A percentile compares a stretch with the other conserved stretches of the same genome.
Evolutionary conservation across 2,329 filamentous ascomycete species (phyloP).

Genomic region (Didymella arachidicola): DNA sequence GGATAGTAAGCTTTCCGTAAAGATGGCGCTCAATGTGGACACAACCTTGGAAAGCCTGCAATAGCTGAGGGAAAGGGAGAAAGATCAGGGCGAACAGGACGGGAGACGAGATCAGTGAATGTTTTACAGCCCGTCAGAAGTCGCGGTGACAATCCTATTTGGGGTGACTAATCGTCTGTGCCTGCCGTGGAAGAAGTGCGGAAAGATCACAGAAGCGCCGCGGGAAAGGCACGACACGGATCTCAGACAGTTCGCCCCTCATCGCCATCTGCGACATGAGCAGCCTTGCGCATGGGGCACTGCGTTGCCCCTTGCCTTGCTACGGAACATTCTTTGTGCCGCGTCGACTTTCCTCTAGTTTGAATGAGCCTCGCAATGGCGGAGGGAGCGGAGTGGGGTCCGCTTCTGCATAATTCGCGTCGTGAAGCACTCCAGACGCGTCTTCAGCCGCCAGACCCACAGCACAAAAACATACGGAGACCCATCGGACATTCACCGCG

Average conservation of each 20-base stretch:
- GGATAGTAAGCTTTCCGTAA: constrained; percentile 38
- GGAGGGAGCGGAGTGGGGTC: constrained; percentile 26
- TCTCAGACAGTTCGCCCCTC: constrained; percentile 39
- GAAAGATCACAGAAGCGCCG: constrained; percentile 8
- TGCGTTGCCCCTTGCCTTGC: constrained; percentile 5
- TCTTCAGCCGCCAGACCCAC: constrained; percentile 17
- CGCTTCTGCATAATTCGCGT: constrained; percentile 32
- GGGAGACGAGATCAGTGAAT: constrained; percentile 47
- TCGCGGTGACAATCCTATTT: constrained; percentile 26
- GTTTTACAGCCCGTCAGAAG: constrained; percentile 45
- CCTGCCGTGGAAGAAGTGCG: constrained; percentile 28
- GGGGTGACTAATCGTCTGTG: constrained; percentile 40
- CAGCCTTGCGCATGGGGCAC: constrained; percentile 25
- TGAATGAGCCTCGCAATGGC: constrained; percentile 22
- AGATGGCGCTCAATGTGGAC: constrained; percentile 22
- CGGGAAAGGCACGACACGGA: constrained; percentile 33
- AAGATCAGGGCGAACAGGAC: constrained; percentile 34
- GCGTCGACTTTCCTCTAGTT: constrained; percentile 34
- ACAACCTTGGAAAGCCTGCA: constrained; percentile 23
- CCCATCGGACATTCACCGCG: constrained; percentile 17
- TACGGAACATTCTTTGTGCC: constrained; percentile 24
- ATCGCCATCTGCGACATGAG: constrained; percentile 39
- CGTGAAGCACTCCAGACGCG: constrained; percentile 18
- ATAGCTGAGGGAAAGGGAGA: constrained; percentile 30
- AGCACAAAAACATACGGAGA: constrained; percentile 19